Conservation (phyloP, 495 filamentous ascomycete genomes). For the Pyrenula aspistea region DNA sequence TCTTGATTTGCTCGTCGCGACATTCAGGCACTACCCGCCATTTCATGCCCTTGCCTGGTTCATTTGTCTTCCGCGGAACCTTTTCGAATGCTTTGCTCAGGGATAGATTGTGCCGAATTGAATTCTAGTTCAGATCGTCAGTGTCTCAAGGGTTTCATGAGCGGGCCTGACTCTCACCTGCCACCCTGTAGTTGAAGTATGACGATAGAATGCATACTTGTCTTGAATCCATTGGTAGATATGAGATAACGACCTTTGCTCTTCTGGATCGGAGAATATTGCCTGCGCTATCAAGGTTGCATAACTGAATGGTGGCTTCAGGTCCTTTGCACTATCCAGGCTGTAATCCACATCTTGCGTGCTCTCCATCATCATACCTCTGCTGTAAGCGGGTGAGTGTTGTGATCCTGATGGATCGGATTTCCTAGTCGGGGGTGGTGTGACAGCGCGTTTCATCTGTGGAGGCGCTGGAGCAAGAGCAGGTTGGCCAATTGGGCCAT, state of each 20-base stretch:
- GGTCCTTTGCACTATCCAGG: constrained; percentile 65
- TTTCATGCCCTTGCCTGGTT: constrained; percentile 98
- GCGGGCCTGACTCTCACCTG: constrained; percentile 44
- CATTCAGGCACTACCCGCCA: constrained; percentile 79
- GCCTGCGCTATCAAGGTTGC: constrained; percentile 96
- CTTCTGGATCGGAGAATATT: constrained; percentile 69
- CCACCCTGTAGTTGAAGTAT: constrained; percentile 67
- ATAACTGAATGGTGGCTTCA: constrained; percentile 93
- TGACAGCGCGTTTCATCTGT: constrained; percentile 44
- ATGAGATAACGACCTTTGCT: constrained; percentile 74
- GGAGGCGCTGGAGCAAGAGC: not conserved
- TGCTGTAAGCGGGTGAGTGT: constrained; percentile 46
- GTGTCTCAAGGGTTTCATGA: not conserved
- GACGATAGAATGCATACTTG: constrained; percentile 81
- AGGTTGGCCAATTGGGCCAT: not conserved
- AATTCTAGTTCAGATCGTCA: constrained; percentile 47
- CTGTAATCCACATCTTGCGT: constrained; percentile 78
- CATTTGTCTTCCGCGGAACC: constrained; percentile 79
- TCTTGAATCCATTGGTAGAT: constrained; percentile 89
- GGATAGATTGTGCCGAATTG: constrained; percentile 91
- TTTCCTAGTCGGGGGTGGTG: constrained; percentile 16
- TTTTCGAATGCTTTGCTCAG: constrained; percentile 89
- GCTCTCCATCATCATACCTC: constrained; percentile 61
- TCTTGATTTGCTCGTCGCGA: constrained; percentile 64
- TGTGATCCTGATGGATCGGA: constrained; percentile 17